A percentile compares a stretch with the other conserved stretches of the same genome.
Conservation (phyloP, 352 stramenopile species). For the Thalassiosira allenii region DNA sequence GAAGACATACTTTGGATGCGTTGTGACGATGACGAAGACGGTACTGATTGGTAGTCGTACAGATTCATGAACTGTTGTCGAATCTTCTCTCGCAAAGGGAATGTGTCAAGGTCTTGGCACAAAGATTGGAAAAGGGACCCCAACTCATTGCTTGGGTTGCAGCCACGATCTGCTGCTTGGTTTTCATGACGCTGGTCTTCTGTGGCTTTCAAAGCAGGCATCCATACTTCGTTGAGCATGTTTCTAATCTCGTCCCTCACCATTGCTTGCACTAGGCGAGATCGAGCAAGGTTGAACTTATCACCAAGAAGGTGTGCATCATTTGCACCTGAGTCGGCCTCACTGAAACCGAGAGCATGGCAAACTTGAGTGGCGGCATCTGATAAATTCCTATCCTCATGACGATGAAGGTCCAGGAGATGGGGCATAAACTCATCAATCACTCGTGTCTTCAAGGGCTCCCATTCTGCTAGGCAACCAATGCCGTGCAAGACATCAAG, state of each 20-base stretch:
- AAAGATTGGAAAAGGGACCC: constrained; percentile 12
- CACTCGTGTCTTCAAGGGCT: constrained; percentile 71
- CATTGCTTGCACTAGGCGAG: constrained; percentile 72
- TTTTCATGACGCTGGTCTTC: background rate
- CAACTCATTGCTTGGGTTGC: background rate
- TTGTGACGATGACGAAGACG: background rate
- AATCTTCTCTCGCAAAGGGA: constrained; percentile 5
- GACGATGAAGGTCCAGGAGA: constrained; percentile 54
- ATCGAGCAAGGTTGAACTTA: constrained; percentile 69
- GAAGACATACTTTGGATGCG: too few species aligned
- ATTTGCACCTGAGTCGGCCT: constrained; percentile 66
- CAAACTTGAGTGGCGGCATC: constrained; percentile 65
- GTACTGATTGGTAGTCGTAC: background rate
- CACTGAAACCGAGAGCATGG: constrained; percentile 68
- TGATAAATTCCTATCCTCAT: constrained; percentile 48
- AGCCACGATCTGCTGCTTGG: background rate
- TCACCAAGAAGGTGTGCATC: constrained; percentile 69
- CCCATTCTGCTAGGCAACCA: constrained; percentile 64
- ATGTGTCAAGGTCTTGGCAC: constrained; percentile 13
- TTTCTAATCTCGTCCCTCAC: constrained; percentile 63
- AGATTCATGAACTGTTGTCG: constrained; percentile 18
- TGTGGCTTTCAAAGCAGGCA: constrained; percentile 37
- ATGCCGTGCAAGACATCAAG: constrained; percentile 66
- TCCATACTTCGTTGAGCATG: constrained; percentile 53
- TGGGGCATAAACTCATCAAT: constrained; percentile 67